These are phyloP conservation scores for Triangularia verruculosa DNA, from an alignment of 2,329 filamentous ascomycete species.

Conservation along the genomic window DNA sequence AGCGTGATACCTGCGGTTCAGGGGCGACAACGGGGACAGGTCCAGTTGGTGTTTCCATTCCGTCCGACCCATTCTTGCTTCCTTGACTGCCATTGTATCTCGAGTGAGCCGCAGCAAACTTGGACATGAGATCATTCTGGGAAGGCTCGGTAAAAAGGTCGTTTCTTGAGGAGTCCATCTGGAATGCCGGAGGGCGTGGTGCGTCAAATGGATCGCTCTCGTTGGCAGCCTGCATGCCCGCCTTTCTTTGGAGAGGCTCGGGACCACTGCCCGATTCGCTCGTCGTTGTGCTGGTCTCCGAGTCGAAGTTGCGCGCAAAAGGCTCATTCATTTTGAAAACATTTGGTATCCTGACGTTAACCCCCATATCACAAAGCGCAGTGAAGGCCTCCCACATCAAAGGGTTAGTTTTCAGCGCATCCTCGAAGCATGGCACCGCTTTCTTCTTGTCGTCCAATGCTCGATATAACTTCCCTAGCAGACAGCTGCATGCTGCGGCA, in stretches of 20 bases:
- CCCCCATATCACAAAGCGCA: slow-evolving; percentile 81
- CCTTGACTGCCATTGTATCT: slow-evolving; percentile 41
- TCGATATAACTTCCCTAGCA: slow-evolving; percentile 84
- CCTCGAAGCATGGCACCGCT: slow-evolving; percentile 82
- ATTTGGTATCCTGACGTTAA: slow-evolving; percentile 75
- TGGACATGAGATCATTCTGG: slow-evolving; percentile 55
- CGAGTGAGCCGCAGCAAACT: slow-evolving; percentile 45
- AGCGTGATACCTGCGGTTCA: slow-evolving; percentile 36
- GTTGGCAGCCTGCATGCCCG: slow-evolving; percentile 37
- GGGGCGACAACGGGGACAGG: slow-evolving; percentile 37
- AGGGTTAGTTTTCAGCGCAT: slow-evolving; percentile 83
- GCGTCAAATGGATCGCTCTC: slow-evolving; percentile 53
- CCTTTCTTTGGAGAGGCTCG: slow-evolving; percentile 43
- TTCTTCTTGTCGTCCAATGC: slow-evolving; percentile 79
- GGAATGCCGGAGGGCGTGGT: slow-evolving; percentile 39
- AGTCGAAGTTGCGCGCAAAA: slow-evolving; percentile 48
- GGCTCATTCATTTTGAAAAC: slow-evolving; percentile 73
- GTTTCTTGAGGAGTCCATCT: slow-evolving; percentile 37
- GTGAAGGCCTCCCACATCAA: slow-evolving; percentile 99
- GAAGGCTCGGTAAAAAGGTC: slow-evolving; percentile 42
- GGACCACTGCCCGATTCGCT: slow-evolving; percentile 40
- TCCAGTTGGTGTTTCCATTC: slow-evolving; percentile 61
- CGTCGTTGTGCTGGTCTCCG: slow-evolving; percentile 33
- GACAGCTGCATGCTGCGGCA: slow-evolving; percentile 74
- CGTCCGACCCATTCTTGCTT: slow-evolving; percentile 46